phyloP scores from a whole-genome alignment of 1,139 yeast species.

The Trichomonascaceae sp. region DNA sequence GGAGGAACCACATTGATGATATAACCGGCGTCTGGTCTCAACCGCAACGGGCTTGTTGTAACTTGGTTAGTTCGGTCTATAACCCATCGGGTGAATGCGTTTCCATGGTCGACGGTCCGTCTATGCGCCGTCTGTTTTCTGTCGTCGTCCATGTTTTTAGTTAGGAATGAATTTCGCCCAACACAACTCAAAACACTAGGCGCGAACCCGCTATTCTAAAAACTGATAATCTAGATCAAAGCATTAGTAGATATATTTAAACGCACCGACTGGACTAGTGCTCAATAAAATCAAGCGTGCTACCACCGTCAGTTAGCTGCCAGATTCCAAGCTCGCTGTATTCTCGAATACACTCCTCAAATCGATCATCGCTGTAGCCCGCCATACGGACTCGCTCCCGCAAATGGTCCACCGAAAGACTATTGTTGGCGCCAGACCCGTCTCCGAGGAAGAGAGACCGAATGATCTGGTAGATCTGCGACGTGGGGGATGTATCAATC shows the following conservation, averaged over 20 bases:
- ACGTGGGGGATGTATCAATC: conserved; percentile 26
- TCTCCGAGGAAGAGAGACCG: conserved; percentile 41
- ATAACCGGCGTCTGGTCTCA: conserved; percentile 70
- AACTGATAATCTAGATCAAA: too few species aligned
- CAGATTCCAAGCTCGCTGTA: conserved; percentile 64
- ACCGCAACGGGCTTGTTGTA: conserved; percentile 14
- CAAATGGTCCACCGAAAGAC: conserved; percentile 45
- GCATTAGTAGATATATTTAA: too few species aligned
- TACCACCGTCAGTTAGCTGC: conserved; percentile 48
- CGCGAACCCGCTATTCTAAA: too few species aligned
- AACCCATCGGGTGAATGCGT: conserved; percentile 64
- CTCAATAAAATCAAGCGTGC: conserved; percentile 16
- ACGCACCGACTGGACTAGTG: too few species aligned
- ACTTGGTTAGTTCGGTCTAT: conserved; percentile 39
- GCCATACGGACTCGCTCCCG: conserved; percentile 63
- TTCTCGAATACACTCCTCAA: conserved; percentile 61
- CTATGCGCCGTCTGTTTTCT: conserved; percentile 39
- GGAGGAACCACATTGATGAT: conserved; percentile 66
- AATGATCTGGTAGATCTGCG: conserved; percentile 51
- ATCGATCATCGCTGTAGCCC: conserved; percentile 73
- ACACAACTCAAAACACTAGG: too few species aligned
- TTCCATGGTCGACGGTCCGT: conserved; percentile 82
- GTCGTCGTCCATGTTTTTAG: conserved; percentile 11
- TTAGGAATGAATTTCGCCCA: too few species aligned
- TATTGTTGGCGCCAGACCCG: conserved; percentile 26